phyloP scores from a whole-genome alignment of 495 filamentous ascomycete species.

The Aspergillus saccharolyticus region DNA sequence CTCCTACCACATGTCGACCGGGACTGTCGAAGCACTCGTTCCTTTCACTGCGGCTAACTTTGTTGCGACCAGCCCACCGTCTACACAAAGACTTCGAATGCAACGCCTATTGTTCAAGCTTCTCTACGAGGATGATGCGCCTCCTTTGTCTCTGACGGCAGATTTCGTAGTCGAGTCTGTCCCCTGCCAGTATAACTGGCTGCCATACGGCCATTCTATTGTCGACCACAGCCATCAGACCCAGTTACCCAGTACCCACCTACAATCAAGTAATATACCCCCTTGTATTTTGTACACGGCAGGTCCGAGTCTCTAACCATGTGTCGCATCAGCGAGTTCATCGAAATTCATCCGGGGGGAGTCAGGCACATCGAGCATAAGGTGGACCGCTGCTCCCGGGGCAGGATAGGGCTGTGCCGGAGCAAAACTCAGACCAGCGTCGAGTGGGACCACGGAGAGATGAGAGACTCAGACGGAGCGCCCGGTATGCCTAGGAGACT shows the following conservation, averaged over 20 bases:
- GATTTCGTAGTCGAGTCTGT: neutral
- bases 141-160: neutral
- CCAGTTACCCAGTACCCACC: no score
- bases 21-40: neutral
- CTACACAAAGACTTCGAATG: neutral
- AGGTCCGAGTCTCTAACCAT: neutral
- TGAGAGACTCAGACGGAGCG: neutral
- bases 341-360: neutral
- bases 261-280: no score
- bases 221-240: neutral
- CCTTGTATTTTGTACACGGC: no score
- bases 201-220: neutral
- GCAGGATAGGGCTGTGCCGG: neutral
- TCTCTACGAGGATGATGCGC: neutral
- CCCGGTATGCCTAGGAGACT: neutral
- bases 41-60: neutral
- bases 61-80: neutral
- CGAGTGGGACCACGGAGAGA: neutral
- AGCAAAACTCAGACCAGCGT: neutral
- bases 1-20: constrained; percentile 1
- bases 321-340: neutral
- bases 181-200: neutral
- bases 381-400: neutral
- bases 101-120: neutral
- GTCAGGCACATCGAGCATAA: neutral